Evolutionary conservation across 2,329 filamentous ascomycete genomes (phyloP).

Genomic region (Trichothecium sympodiale): DNA sequence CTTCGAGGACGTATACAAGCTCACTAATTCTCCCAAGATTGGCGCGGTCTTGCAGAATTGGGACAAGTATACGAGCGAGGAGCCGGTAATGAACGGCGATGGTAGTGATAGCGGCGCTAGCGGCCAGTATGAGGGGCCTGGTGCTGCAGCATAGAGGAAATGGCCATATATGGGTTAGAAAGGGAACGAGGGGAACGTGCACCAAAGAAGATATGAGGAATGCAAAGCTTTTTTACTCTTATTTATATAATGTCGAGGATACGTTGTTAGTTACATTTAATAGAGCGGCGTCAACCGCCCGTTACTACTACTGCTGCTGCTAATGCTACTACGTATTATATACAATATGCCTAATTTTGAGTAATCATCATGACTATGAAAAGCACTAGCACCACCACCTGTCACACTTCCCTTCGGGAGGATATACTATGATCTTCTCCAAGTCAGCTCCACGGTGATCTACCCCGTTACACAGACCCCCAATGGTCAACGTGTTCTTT

Average conservation of each 20-base stretch:
- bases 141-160: conserved; percentile 26
- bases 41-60: conserved; percentile 77
- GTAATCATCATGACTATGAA: too few relatives aligned
- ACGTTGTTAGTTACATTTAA: too few relatives aligned
- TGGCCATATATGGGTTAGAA: too few relatives aligned
- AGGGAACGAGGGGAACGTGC: too few relatives aligned
- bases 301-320: too few relatives aligned
- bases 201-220: too few relatives aligned
- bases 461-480: conserved; percentile 44
- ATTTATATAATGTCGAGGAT: too few relatives aligned
- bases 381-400: too few relatives aligned
- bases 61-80: conserved; percentile 56
- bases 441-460: conserved; percentile 47
- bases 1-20: conserved; percentile 94
- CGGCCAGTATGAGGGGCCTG: conserved; percentile 27
- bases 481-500: conserved; percentile 43
- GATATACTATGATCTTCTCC: conserved; percentile 49
- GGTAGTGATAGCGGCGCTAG: conserved; percentile 28
- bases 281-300: background rate
- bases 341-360: too few relatives aligned
- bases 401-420: conserved; percentile 27
- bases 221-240: too few relatives aligned
- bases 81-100: conserved; percentile 21
- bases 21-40: conserved; percentile 77
- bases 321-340: too few relatives aligned